Evolutionary conservation across 2,329 filamentous ascomycete genomes (phyloP).

Genomic region (Claviceps sp.): DNA sequence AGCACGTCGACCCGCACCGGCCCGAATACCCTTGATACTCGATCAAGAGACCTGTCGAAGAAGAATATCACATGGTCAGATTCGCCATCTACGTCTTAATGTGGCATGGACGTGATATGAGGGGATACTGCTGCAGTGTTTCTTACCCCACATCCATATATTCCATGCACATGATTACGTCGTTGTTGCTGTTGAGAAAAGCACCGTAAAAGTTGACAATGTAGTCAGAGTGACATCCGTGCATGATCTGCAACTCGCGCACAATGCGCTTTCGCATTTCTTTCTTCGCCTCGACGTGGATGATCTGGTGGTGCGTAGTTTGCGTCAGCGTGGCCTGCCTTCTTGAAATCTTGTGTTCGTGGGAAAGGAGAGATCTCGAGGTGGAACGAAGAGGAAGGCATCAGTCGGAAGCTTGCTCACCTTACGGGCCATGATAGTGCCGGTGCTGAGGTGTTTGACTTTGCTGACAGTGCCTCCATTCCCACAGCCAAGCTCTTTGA

Average conservation of each 20-base stretch:
- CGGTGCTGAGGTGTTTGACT: constrained; percentile 86
- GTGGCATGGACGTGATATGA: not conserved
- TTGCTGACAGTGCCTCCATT: constrained; percentile 99
- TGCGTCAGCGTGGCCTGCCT: constrained; percentile 7
- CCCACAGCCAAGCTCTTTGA: constrained; percentile 89
- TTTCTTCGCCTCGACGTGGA: constrained; percentile 95
- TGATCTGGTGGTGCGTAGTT: constrained; percentile 47
- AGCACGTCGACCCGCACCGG: constrained; percentile 92
- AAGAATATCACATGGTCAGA: not conserved
- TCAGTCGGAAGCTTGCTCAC: constrained; percentile 29
- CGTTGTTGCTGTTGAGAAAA: constrained; percentile 90
- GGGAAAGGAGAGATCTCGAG: not conserved
- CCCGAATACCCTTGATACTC: constrained; percentile 87
- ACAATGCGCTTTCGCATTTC: constrained; percentile 96
- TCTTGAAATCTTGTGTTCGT: too few relatives aligned
- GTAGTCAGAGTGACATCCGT: constrained; percentile 90
- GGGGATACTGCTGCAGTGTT: constrained; percentile 8
- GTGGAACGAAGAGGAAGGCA: not conserved
- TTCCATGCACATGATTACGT: constrained; percentile 99
- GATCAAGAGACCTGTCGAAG: constrained; percentile 63
- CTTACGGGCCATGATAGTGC: constrained; percentile 96
- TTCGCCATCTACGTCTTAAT: not conserved
- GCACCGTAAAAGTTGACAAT: constrained; percentile 98
- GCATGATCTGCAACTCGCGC: constrained; percentile 94
- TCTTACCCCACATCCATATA: constrained; percentile 97